Base-by-base conservation (phyloP, 352 stramenopile genomes). In the Phytophthora idaei region DNA sequence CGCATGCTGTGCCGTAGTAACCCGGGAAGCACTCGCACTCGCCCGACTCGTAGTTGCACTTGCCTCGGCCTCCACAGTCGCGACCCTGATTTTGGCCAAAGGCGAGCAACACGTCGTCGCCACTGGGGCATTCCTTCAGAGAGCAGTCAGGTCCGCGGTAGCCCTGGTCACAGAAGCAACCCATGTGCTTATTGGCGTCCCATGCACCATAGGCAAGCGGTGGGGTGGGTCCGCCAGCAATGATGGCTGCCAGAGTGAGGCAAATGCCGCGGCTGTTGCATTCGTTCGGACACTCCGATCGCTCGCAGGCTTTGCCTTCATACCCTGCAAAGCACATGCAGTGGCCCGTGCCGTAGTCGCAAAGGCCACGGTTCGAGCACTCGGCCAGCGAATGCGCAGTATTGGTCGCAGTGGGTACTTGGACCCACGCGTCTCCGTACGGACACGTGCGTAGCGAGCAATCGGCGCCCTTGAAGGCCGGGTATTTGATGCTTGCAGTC, bases 141-240 rank as follows among this genome's bases (percentile, higher is more conserved):
- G 89, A 98, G 74, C 97, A 99, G 78, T 99, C 97, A 0, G 96
- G 92, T 3, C 97, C 97, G 67, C 94, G 89, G 75, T 93, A 98
- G 39, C 96, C 97, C 34, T 93, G 68, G 71, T 99, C 96, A 64
- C 96, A 99, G 71, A 89, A 91, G 82, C 97, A 99, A 52, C 95
- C 96, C 67, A 98, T 94, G 57, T 98, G 87, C 80, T 98, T 98
- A 42, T 82, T 72, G 21, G 76, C 83, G 69, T 99, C 97, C 92
- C 94, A 99, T 9, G 94, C 90, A 0, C 14, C 32, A 67, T 97
- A 97, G 0, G 53, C 12, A 0, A 32, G 15, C 2, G 10, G 5
- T 3, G 39, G 0, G 1, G 5, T 21, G 54, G 7, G 3, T 32
- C 1, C 10, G 2, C 78, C 68, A 2, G 59, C 60, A 46, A 95